phyloP scores from a whole-genome alignment of 2,329 filamentous ascomycete genomes.

The Pezicula carpinea region DNA sequence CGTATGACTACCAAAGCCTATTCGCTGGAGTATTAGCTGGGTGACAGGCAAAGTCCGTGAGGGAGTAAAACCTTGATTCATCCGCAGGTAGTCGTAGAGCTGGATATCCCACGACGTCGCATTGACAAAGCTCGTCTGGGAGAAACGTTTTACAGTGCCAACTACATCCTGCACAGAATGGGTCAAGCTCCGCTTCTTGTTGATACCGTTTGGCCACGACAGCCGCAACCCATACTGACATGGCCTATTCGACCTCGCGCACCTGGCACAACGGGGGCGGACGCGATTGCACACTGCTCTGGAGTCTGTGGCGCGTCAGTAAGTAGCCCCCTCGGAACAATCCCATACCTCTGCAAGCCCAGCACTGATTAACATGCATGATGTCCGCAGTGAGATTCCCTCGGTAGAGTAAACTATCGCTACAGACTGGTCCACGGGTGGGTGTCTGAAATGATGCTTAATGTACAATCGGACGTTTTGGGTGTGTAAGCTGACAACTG shows the following conservation, averaged over 20 bases:
- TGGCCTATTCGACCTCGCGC: conserved; percentile 13
- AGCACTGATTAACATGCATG: conserved; percentile 18
- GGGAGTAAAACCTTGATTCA: conserved; percentile 18
- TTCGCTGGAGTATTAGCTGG: conserved; percentile 13
- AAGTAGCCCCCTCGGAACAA: conserved; percentile 8
- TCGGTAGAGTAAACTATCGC: too few relatives aligned
- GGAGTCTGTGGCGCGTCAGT: conserved; percentile 14
- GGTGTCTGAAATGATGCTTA: too few relatives aligned
- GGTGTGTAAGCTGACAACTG: conserved; percentile 7
- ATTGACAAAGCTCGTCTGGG: conserved; percentile 18
- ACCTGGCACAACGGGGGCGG: conserved; percentile 16
- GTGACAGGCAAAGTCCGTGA: conserved; percentile 12
- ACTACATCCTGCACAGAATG: conserved; percentile 15
- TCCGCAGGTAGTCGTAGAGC: conserved; percentile 17
- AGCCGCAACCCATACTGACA: conserved; percentile 20
- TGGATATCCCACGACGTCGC: conserved; percentile 20
- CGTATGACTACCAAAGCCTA: conserved; percentile 14
- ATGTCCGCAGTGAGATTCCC: too few relatives aligned
- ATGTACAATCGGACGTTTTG: conserved; percentile 7
- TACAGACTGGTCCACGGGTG: too few relatives aligned
- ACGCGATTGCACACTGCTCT: conserved; percentile 13
- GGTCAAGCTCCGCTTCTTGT: conserved; percentile 18
- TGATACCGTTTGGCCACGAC: conserved; percentile 18
- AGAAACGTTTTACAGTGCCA: conserved; percentile 13
- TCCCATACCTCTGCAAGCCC: conserved; percentile 21